These are phyloP conservation scores for Picea abies DNA, from an alignment of 83 land plant species.

Conservation along the genomic window DNA sequence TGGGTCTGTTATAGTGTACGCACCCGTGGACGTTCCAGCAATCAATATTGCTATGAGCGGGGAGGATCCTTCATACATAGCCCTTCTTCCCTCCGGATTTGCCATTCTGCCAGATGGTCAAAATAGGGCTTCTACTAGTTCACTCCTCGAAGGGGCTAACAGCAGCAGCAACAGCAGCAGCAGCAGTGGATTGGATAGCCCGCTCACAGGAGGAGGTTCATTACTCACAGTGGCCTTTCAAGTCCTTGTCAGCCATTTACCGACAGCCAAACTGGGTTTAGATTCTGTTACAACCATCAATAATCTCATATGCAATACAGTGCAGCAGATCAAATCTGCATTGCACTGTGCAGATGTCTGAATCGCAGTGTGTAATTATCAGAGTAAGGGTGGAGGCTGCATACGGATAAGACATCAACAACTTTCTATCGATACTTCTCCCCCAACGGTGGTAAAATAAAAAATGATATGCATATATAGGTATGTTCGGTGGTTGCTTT, in stretches of 20 bases:
- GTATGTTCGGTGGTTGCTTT: background rate
- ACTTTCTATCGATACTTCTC: background rate
- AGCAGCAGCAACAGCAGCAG: slow-evolving; percentile 37
- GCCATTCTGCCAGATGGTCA: slow-evolving; percentile 63
- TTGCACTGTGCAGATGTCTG: slow-evolving; percentile 50
- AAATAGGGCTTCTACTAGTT: background rate
- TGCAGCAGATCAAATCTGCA: slow-evolving; percentile 78
- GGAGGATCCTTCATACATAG: slow-evolving; percentile 74
- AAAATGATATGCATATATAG: background rate
- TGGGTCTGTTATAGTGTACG: slow-evolving; percentile 63
- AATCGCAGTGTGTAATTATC: background rate
- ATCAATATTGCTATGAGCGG: slow-evolving; percentile 80
- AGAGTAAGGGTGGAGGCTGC: too few species aligned
- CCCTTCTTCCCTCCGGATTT: slow-evolving; percentile 80
- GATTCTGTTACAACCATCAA: slow-evolving; percentile 74
- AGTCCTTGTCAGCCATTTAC: slow-evolving; percentile 68
- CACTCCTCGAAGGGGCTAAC: background rate
- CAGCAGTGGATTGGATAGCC: slow-evolving; percentile 27
- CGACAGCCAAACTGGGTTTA: slow-evolving; percentile 58
- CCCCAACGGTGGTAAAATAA: background rate
- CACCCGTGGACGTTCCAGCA: slow-evolving; percentile 69
- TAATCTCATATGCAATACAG: slow-evolving; percentile 70
- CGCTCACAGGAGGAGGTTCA: slow-evolving; percentile 41
- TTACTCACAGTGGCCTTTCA: slow-evolving; percentile 75
- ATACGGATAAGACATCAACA: background rate